These are phyloP conservation scores for Trichomonascaceae sp. DNA, from an alignment of 1,139 yeast genomes.

Conservation along the genomic window DNA sequence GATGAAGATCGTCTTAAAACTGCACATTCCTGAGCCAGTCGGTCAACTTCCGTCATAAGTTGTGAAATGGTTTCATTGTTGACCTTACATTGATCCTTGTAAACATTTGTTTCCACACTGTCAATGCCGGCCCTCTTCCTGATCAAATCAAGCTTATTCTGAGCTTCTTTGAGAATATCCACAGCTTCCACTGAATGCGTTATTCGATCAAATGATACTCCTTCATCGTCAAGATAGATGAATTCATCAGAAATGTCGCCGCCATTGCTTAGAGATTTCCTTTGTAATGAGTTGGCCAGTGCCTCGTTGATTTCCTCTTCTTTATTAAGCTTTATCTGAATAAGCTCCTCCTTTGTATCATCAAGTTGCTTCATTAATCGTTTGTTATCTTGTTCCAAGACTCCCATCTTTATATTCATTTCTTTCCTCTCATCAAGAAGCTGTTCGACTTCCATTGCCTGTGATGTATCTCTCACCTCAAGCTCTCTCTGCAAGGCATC, in stretches of 20 bases:
- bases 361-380: slow-evolving; percentile 18
- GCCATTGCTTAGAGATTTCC: neutral
- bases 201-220: neutral
- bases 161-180: neutral
- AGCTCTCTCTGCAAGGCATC: slow-evolving; percentile 8
- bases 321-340: neutral
- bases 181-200: neutral
- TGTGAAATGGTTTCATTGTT: slow-evolving; percentile 22
- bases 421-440: slow-evolving; percentile 30
- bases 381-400: slow-evolving; percentile 27
- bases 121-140: neutral
- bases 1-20: slow-evolving; percentile 12
- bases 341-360: slow-evolving; percentile 1
- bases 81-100: slow-evolving; percentile 18
- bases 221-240: slow-evolving; percentile 1
- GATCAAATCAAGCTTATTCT: slow-evolving; percentile 1
- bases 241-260: neutral
- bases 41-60: slow-evolving; percentile 21
- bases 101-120: slow-evolving; percentile 13
- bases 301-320: slow-evolving; percentile 1
- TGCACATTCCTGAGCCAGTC: slow-evolving; percentile 17
- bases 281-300: neutral
- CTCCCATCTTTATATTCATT: slow-evolving; percentile 23
- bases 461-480: slow-evolving; percentile 2
- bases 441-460: slow-evolving; percentile 25